Base-by-base conservation (phyloP, 192 early-diverging fungal species). In the Jimgerdemannia flammicorona region DNA sequence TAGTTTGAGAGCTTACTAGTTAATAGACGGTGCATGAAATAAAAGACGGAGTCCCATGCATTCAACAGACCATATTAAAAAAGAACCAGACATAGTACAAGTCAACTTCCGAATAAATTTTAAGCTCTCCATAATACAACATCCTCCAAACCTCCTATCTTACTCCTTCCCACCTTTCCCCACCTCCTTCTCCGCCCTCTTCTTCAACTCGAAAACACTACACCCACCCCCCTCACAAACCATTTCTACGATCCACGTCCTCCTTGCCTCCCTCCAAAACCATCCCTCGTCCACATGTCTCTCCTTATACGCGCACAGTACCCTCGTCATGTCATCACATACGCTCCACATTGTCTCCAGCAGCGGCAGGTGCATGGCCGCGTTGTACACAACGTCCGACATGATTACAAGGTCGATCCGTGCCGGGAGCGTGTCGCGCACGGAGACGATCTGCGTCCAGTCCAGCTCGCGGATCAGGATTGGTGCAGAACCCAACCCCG, bases 381-480 rank as follows among this genome's bases (percentile, higher is more conserved):
- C 40, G 67, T 68, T 68, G 67, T 68, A 68, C 67, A 68, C 9
- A 8, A 68, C 67, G 40, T 68, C 67, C 29, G 67, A 68, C 29
- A 18, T 9, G 67, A 68, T 7, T 9, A 68, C 19, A 19, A 40
- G 19, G 19, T 68, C 67, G 40, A 68, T 41, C 8, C 40, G 19
- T 40, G 67, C 19, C 6, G 67, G 67, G 19, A 68, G 19, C 7
- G 18, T 40, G 40, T 7, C 18, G 19, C 29, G 40, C 0, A 4
- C 8, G 8, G 9, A 9, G 7, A 19, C 67, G 19, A 2, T 9
- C 7, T 6, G 7, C 9, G 19, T 10, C 67, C 67, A 68, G 40
- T 68, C 67, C 19, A 68, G 40, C 67, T 68, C 67, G 6, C 9
- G 29, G 40, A 68, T 18, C 49, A 59, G 49, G 29, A 29, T 29